Base-by-base conservation (phyloP, 2,329 filamentous ascomycete species). In the Aspergillus udagawae region DNA sequence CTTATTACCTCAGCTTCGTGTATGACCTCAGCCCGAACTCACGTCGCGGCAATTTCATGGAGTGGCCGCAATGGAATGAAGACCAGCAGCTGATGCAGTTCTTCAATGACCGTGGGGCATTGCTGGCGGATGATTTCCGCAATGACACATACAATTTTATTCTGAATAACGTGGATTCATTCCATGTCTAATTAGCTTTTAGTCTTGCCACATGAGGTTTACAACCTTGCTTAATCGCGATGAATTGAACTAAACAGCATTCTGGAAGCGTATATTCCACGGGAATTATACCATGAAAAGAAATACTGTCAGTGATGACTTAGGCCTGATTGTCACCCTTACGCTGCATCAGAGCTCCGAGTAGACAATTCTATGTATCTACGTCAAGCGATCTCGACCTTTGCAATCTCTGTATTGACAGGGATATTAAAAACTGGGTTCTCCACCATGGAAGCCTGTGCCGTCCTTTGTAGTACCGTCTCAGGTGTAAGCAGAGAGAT, bases 1-100 rank as follows among this genome's bases (percentile, higher is more conserved):
- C 81, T 0, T 92, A 92, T 71, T 92, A 91, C 66, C 79, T 87
- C 65, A 86, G 83, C 52, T 93, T 93, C 67, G 65, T 92, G 7
- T 82, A 90, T 70, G 83, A 86, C 47, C 72, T 87, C 47, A 83
- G 92, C 68, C 90, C 90, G 1, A 92, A 92, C 65, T 72, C 77
- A 23, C 83, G 73, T 1, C 75, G 73, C 7, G 60, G 63, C 3
- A 76, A 58, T 62, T 76, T 63, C 63, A 75, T 65, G 66, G 70
- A 78, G 0, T 86, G 83, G 83, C 83, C 83, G 41, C 70, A 80
- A 63, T 88, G 83, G 82, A 76, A 71, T 17, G 66, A 75, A 3
- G 70, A 68, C 1, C 77, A 79, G 55, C 72, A 83, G 66, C 67
- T 91, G 58, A 69, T 83, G 65, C 72, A 81, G 29, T 79, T 84